phyloP scores from a whole-genome alignment of 371 early-diverging fungal genomes.

The Chytridium lagenaria region DNA sequence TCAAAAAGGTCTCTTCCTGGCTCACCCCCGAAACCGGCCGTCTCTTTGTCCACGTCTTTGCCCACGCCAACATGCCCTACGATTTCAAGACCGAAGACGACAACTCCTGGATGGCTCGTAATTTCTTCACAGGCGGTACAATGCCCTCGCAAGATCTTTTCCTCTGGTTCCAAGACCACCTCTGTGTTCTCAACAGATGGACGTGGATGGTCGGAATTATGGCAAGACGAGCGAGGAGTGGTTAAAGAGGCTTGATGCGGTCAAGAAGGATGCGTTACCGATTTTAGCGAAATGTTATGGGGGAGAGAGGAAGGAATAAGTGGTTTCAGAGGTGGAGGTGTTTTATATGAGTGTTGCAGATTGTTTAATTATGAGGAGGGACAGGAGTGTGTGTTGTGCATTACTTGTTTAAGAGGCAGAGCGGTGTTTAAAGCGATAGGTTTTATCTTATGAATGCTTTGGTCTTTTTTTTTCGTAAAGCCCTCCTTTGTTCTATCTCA shows the following conservation, averaged over 20 bases:
- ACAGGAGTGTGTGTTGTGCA: slow-evolving; percentile 63
- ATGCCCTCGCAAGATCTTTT: slow-evolving; percentile 61
- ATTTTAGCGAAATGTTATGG: slow-evolving; percentile 47
- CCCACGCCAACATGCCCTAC: slow-evolving; percentile 60
- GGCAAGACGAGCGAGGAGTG: slow-evolving; percentile 55
- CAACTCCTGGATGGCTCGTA: slow-evolving; percentile 66
- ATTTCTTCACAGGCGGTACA: slow-evolving; percentile 68
- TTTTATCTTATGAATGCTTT: background rate
- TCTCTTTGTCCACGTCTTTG: slow-evolving; percentile 65
- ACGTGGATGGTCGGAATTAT: slow-evolving; percentile 64
- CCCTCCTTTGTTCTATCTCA: too few species aligned
- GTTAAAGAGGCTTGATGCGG: slow-evolving; percentile 53
- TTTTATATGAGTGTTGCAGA: slow-evolving; percentile 64
- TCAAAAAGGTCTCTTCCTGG: slow-evolving; percentile 59
- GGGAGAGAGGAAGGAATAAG: slow-evolving; percentile 38
- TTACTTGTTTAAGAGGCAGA: slow-evolving; percentile 54
- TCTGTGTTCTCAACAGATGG: slow-evolving; percentile 61
- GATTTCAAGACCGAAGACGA: slow-evolving; percentile 55
- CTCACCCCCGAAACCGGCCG: slow-evolving; percentile 54
- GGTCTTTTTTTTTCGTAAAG: background rate
- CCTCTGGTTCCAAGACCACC: slow-evolving; percentile 58
- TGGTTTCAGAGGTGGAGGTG: slow-evolving; percentile 65
- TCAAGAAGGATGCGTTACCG: slow-evolving; percentile 44
- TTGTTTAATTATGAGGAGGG: slow-evolving; percentile 60
- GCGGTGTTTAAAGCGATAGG: background rate